These are phyloP conservation scores for Venturia aucupariae DNA, from an alignment of 2,329 filamentous ascomycete genomes.

Conservation along the genomic window DNA sequence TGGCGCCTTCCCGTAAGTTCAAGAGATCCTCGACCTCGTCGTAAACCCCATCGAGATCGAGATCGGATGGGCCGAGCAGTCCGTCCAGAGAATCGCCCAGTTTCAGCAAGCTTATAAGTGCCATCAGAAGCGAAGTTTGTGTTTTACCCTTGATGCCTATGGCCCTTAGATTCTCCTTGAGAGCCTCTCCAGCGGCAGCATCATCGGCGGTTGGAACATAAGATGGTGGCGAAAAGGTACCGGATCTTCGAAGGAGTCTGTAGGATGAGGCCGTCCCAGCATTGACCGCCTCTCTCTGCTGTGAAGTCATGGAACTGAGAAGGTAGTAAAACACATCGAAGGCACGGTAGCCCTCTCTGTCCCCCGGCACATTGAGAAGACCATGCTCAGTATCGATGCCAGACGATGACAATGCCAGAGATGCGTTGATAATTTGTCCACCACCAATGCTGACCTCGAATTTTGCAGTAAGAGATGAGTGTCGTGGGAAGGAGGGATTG, in stretches of 20 bases:
- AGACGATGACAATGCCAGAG: slow-evolving; percentile 70
- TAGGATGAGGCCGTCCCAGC: slow-evolving; percentile 72
- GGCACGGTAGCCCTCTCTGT: slow-evolving; percentile 68
- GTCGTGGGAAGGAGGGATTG: slow-evolving; percentile 75
- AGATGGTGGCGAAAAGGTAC: slow-evolving; percentile 74
- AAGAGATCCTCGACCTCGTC: slow-evolving; percentile 83
- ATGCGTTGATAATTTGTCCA: slow-evolving; percentile 67
- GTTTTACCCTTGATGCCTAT: slow-evolving; percentile 87
- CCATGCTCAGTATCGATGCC: slow-evolving; percentile 80
- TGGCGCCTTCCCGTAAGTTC: slow-evolving; percentile 78
- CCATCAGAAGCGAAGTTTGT: slow-evolving; percentile 75
- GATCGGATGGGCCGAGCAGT: slow-evolving; percentile 58
- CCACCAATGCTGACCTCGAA: slow-evolving; percentile 66
- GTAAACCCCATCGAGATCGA: slow-evolving; percentile 74
- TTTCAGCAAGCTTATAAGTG: slow-evolving; percentile 77
- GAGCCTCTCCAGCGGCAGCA: slow-evolving; percentile 85
- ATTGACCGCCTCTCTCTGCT: slow-evolving; percentile 80
- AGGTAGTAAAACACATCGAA: slow-evolving; percentile 97
- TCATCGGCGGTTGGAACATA: slow-evolving; percentile 93
- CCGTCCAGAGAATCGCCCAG: slow-evolving; percentile 86
- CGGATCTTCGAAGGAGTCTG: slow-evolving; percentile 67
- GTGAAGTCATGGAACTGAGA: slow-evolving; percentile 78
- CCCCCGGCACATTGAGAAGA: slow-evolving; percentile 67
- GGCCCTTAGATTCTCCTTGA: slow-evolving; percentile 73
- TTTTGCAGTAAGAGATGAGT: slow-evolving; percentile 71